These are phyloP conservation scores for Anthostomella pinea DNA, from an alignment of 2,329 filamentous ascomycete genomes.

Conservation along the genomic window DNA sequence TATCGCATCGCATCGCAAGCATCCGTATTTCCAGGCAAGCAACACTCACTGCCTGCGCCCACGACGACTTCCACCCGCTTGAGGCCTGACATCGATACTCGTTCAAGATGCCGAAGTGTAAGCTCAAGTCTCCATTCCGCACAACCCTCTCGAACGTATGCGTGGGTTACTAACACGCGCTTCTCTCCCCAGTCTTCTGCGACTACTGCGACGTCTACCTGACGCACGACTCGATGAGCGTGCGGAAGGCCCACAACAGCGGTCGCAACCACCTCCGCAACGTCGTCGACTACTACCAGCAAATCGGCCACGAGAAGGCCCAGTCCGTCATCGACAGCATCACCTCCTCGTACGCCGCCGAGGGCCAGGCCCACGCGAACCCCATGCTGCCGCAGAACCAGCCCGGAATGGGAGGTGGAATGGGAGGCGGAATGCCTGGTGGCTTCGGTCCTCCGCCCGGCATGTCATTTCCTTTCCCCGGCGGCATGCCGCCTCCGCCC, in stretches of 20 bases:
- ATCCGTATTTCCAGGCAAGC: too few relatives aligned
- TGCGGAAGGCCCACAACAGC: slow-evolving; percentile 97
- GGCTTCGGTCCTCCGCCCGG: slow-evolving; percentile 47
- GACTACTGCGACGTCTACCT: slow-evolving; percentile 99
- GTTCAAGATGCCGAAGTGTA: slow-evolving; percentile 80
- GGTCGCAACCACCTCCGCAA: slow-evolving; percentile 96
- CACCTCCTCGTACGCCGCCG: slow-evolving; percentile 90
- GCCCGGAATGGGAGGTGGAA: slow-evolving; percentile 44
- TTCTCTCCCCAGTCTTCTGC: slow-evolving; percentile 64
- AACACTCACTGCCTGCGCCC: background rate
- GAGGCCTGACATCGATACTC: slow-evolving; percentile 4
- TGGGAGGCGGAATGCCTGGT: slow-evolving; percentile 31
- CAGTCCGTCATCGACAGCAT: slow-evolving; percentile 98
- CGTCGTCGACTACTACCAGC: slow-evolving; percentile 97
- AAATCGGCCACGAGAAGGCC: slow-evolving; percentile 97
- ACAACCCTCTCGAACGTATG: too few relatives aligned
- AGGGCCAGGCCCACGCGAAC: slow-evolving; percentile 83
- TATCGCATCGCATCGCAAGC: too few relatives aligned
- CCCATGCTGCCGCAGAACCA: slow-evolving; percentile 75
- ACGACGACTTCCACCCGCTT: background rate
- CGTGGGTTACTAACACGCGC: slow-evolving; percentile 24
- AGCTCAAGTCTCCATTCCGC: slow-evolving; percentile 41
- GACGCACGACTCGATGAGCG: slow-evolving; percentile 99
- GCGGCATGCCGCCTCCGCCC: slow-evolving; percentile 39
- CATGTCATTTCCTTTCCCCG: slow-evolving; percentile 67